Evolutionary conservation across 495 filamentous ascomycete species (phyloP), one percentile per base, ranked within the genome.

Genomic region (Clohesyomyces aquaticus): DNA sequence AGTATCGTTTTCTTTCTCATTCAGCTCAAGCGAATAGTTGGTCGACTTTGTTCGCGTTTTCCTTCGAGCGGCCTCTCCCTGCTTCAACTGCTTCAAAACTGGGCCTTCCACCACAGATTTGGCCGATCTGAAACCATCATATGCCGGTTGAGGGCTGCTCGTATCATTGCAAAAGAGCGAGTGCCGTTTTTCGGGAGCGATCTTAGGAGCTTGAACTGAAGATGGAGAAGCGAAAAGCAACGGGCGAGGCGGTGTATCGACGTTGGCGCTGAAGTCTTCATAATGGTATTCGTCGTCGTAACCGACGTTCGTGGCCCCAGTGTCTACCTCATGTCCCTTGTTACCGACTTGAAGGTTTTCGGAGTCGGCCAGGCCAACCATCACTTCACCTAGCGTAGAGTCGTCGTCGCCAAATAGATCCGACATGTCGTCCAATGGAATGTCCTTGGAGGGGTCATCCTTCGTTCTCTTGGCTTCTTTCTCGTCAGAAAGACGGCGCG

Each of bases 301-400:
- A 10, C 3, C 32, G 51, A 22, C 28, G 22, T 14, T 26, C 11
- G 22, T 3, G 28, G 14, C 29, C 27, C 11, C n/a, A 38, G 25
- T 4, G 28, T 41, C 51, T 41, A 38, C 9, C 11, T 59, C 48
- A 25, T 26, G 29, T 0, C 25, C 48, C 11, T 61, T 12, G 9
- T 21, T 54, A 25, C 22, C 27, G 14, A n/a, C 38, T 60, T 55
- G 51, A 22, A 72, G 47, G 10, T 62, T 59, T 21, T 61, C 49
- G 21, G 73, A 61, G 42, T 75, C 69, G 6, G 61, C 69, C 9
- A 73, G 46, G 1, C 67, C 72, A 18, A 71, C 45, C 66, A 74
- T 71, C 3, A 14, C 61, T 41, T 68, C 70, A 42, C 68, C 70
- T 18, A 73, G 60, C 12, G 58, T 55, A 1, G 64, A 67, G 38